Base-by-base conservation (phyloP, 352 stramenopile genomes). In the Discostella stelligera region DNA sequence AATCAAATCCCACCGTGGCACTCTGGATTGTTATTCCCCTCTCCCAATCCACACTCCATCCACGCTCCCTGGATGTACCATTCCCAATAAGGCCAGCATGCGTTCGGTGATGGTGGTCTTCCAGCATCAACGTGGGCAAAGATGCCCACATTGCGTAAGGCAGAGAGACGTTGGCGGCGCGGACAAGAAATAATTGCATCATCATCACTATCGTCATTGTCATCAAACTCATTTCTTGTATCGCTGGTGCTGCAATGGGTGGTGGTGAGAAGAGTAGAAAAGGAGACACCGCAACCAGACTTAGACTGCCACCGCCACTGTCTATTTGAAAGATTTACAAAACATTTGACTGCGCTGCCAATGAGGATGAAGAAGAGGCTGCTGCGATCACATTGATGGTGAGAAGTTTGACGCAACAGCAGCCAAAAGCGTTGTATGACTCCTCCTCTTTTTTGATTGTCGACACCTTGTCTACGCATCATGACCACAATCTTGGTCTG, bases 51-150 rank as follows among this genome's bases (percentile, higher is more conserved):
- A 97, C 94, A 18, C 94, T 53, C 92, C 85, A 80, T 97, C 92
- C 16, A 97, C 94, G 48, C 61, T 82, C 16, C 89, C 89, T 44
- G 79, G 66, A 50, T 60, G 66, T 16, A 92, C 80, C 13, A 90
- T 65, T 13, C 86, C 87, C 3, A 86, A 83, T n/a, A 92, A 61
- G 10, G 85, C 86, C 14, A 93, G 67, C 83, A 93, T 98, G 25
- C 96, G 93, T 85, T 99, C 97, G 6, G 96, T 99, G 7, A 97
- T 97, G 18, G 97, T 99, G 8, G 97, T 99, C 87, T 99, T 96
- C 96, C 97, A 7, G 96, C 96, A 86, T 99, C 97, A 56, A 99
- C 98, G 84, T 99, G 97, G n/a, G 97, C 97, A 66, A 99, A 93
- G 66, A 99, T 97, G 41, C 96, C 96, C 62, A 99, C 82, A 67